Percentiles rank a stretch among this genome's conserved stretches.
phyloP scores from a whole-genome alignment of 306 rosid genomes.

The Erythrophleum fordii region DNA sequence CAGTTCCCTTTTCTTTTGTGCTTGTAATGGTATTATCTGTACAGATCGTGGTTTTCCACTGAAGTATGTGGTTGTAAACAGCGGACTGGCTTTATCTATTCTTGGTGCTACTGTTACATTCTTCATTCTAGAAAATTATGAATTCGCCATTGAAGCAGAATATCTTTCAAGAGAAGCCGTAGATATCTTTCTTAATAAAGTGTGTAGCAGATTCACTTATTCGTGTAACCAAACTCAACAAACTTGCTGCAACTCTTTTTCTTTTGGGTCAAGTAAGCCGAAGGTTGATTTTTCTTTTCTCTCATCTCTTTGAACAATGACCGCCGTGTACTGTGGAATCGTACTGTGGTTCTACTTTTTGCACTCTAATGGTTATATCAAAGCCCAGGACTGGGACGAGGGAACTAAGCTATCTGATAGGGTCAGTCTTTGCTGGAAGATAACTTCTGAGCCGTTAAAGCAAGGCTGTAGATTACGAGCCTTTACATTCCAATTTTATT shows the following conservation, averaged over 20 bases:
- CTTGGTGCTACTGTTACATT: neutral
- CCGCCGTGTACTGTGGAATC: too few species aligned
- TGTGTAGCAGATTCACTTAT: neutral
- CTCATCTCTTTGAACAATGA: too few species aligned
- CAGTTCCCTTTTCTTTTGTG: neutral
- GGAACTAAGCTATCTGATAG: too few species aligned
- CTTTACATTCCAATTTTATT: too few species aligned
- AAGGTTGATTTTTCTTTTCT: too few species aligned
- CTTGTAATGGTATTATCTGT: constrained; percentile 28
- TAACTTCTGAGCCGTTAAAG: too few species aligned
- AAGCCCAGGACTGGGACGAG: too few species aligned
- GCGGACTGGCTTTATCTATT: neutral
- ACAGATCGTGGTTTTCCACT: neutral
- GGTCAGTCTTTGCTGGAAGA: too few species aligned
- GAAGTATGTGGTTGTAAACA: neutral
- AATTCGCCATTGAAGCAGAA: neutral
- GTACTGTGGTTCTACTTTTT: too few species aligned
- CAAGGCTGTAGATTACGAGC: too few species aligned
- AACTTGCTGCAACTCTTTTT: neutral
- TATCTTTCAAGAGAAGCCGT: neutral
- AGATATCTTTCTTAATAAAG: constrained; percentile 12
- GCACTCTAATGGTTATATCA: too few species aligned
- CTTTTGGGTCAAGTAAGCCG: too few species aligned
- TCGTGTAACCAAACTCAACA: neutral
- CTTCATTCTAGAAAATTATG: neutral